Evolutionary conservation across 352 stramenopile species (phyloP), one percentile per base, ranked within the genome.

Genomic region (Phytophthora lateralis): DNA sequence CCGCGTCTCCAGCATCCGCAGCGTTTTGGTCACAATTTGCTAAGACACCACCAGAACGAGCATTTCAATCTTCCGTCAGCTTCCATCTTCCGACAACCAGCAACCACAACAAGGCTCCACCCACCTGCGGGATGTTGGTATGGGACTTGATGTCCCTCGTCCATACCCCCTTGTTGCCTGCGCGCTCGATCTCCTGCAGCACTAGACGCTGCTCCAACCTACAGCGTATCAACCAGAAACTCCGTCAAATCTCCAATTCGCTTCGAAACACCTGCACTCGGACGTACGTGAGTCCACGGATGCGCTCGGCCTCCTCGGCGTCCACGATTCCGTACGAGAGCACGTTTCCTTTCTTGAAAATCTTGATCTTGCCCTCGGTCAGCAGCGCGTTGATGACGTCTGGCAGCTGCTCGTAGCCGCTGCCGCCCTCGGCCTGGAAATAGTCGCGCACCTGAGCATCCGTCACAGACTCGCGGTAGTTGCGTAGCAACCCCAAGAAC

Each of bases 91-190:
- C 29, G 34, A 45, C 20, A 39, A 18, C 24, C 0, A 63, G 14
- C 35, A 51, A 2, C 24, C n/a, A n/a, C 35, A 51, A 27, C 17
- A 49, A 7, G 34, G 18, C n/a, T 56, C 1, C 34, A 42, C 63
- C n/a, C 18, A 82, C 66, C 67, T 97, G 89, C 52, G 97, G 94
- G 55, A 99, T 98, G 63, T 98, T 98, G 20, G 97, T 99, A 44
- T 98, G 85, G n/a, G 90, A 88, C 78, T 98, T 97, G 69, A 99
- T 98, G 66, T 99, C 97, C 49, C 97, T 93, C 26, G 96, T 99
- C 97, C 97, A 99, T 68, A 99, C 98, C 45, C 97, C 97, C 74
- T 98, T 98, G 78, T 99, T 98, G 27, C 94, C 96, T 20, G 95
- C 82, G 57, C 91, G 86, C 74, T 99, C 95, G 73, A 99, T 98